These are phyloP conservation scores for Pseudopithomyces chartarum DNA, from an alignment of 2,329 filamentous ascomycete species.

Conservation along the genomic window DNA sequence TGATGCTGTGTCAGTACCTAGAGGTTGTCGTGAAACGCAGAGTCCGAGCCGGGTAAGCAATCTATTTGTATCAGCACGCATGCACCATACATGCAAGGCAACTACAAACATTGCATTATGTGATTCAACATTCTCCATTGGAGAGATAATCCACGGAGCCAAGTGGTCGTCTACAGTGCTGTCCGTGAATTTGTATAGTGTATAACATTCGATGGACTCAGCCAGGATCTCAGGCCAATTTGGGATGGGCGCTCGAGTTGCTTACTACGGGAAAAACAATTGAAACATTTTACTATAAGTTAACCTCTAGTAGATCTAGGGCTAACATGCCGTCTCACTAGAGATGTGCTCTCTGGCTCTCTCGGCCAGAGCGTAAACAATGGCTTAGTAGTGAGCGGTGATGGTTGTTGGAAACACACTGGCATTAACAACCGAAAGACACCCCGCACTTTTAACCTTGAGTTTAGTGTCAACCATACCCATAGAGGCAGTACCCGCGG, in stretches of 20 bases:
- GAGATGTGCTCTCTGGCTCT: slow-evolving; percentile 12
- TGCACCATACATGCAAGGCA: too few relatives aligned
- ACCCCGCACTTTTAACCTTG: background rate
- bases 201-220: too few relatives aligned
- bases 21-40: too few relatives aligned
- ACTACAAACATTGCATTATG: too few relatives aligned
- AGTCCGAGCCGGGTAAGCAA: too few relatives aligned
- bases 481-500: slow-evolving; percentile 19
- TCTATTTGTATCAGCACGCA: too few relatives aligned
- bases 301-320: background rate
- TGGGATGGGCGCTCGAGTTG: background rate
- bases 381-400: slow-evolving; percentile 16
- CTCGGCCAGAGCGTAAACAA: slow-evolving; percentile 18
- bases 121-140: too few relatives aligned
- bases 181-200: too few relatives aligned
- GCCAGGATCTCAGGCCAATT: too few relatives aligned
- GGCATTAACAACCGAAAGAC: background rate
- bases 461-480: slow-evolving; percentile 17
- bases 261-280: background rate
- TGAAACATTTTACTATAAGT: background rate
- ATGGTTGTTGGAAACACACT: slow-evolving; percentile 8
- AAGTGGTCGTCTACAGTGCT: too few relatives aligned
- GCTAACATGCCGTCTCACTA: background rate
- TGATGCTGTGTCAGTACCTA: too few relatives aligned
- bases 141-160: too few relatives aligned